phyloP scores from a whole-genome alignment of 2,329 filamentous ascomycete species.

The Emergomyces orientalis region DNA sequence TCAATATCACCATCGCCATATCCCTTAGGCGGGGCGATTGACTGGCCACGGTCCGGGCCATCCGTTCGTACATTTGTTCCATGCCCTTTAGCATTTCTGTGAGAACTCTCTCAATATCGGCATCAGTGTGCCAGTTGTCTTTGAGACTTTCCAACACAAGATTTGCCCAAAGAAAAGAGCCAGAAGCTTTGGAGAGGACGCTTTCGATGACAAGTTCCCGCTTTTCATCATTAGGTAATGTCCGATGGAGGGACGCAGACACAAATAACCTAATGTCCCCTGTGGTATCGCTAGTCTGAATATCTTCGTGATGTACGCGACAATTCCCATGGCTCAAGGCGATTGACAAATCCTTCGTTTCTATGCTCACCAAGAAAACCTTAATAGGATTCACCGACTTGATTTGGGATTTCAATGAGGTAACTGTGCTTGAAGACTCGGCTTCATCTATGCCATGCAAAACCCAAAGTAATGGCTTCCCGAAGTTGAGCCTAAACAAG shows the following conservation, averaged over 20 bases:
- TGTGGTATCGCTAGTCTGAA: conserved; percentile 7
- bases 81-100: conserved; percentile 22
- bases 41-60: conserved; percentile 17
- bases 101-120: conserved; percentile 15
- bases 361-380: conserved; percentile 14
- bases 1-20: conserved; percentile 19
- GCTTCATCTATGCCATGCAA: conserved; percentile 19
- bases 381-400: conserved; percentile 8
- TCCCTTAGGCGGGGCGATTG: conserved; percentile 4
- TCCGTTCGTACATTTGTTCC: conserved; percentile 23
- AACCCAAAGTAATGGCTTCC: conserved; percentile 15
- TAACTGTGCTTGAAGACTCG: conserved; percentile 5
- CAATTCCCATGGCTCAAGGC: background rate
- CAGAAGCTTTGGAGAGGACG: conserved; percentile 29
- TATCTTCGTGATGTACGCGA: conserved; percentile 9
- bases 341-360: conserved; percentile 8
- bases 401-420: conserved; percentile 8
- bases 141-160: conserved; percentile 16
- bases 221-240: conserved; percentile 12
- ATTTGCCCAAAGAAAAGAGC: conserved; percentile 32
- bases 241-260: background rate
- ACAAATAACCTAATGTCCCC: conserved; percentile 7
- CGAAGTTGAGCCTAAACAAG: conserved; percentile 12
- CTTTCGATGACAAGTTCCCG: conserved; percentile 20
- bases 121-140: conserved; percentile 14